These are phyloP conservation scores for Lotus japonicus DNA, from an alignment of 306 rosid genomes.

Conservation along the genomic window DNA sequence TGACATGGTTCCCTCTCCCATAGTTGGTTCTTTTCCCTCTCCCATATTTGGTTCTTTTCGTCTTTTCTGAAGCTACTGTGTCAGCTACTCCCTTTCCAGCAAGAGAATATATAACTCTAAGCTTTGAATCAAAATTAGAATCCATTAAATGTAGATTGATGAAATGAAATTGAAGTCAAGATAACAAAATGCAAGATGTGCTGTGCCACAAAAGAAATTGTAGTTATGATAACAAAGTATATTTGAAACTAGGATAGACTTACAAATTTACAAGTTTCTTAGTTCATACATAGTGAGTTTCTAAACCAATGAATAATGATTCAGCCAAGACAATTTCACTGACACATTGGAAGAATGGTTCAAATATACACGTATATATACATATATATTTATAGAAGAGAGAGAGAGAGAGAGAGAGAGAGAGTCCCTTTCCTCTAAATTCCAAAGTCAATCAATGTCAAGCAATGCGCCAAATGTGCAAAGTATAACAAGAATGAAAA, in stretches of 20 bases:
- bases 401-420: not conserved
- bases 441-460: not conserved
- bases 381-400: not conserved
- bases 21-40: no score
- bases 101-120: not conserved
- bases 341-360: conserved; percentile 2
- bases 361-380: not conserved
- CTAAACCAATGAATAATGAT: not conserved
- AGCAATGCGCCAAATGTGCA: not conserved
- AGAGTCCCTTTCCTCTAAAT: not conserved
- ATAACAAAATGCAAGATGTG: not conserved
- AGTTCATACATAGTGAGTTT: not conserved
- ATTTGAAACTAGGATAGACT: not conserved
- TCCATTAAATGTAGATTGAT: not conserved
- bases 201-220: not conserved
- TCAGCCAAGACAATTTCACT: not conserved
- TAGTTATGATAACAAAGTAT: not conserved
- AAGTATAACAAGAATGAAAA: conserved; percentile 21
- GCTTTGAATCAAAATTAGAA: not conserved
- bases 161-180: not conserved
- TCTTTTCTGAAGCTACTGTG: conserved; percentile 8
- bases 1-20: conserved; percentile 30
- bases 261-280: not conserved
- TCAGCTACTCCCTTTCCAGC: not conserved
- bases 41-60: conserved; percentile 31